Base-by-base conservation (phyloP, 176 grass and related monocot genomes). In the Cenchrus americanus region DNA sequence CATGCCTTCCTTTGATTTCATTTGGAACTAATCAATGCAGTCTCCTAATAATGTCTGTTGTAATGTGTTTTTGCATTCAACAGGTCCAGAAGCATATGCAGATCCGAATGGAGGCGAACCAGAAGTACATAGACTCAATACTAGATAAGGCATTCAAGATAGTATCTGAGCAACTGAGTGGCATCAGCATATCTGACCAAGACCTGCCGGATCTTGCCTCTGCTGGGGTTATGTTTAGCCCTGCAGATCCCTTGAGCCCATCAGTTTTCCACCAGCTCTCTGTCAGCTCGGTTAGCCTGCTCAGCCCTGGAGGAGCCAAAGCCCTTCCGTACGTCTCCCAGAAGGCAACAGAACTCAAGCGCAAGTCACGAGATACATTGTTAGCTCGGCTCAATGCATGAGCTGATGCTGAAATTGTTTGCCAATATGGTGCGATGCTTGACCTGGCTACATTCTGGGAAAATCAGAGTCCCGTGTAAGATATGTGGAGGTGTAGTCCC, bases 31-130 rank as follows among this genome's bases (percentile, higher is more conserved):
- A 15, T 22, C 3, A 11, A 21, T 34, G 55, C 60, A 78, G 13
- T 49, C 66, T 78, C 40, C 40, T 61, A 60, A 8, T 77, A 61
- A 13, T 83, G 22, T 24, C 10, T 63, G 23, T 61, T 57, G 27
- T 68, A 12, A 19, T 67, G 73, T 43, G 18, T 10, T 64, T 50
- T 15, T 66, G 19, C 26, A 21, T n/a, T n/a, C n/a, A 77, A 26
- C 82, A 93, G 94, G 88, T 96, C 60, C 91, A 96, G 78, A 96
- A 91, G 84, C 94, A 91, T 54, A 87, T 96, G 62, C 94, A 93
- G 71, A 93, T 96, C 42, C 67, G 94, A 85, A 91, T 84, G 67
- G 94, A 89, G 65, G 90, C 88, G 8, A 88, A 93, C 60, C 79
- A 89, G 37, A 96, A 92, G 61, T 96, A 96, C 83, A 91, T 93